Base-by-base conservation (phyloP, 176 grass and related monocot genomes). In the Triticum turgidum region DNA sequence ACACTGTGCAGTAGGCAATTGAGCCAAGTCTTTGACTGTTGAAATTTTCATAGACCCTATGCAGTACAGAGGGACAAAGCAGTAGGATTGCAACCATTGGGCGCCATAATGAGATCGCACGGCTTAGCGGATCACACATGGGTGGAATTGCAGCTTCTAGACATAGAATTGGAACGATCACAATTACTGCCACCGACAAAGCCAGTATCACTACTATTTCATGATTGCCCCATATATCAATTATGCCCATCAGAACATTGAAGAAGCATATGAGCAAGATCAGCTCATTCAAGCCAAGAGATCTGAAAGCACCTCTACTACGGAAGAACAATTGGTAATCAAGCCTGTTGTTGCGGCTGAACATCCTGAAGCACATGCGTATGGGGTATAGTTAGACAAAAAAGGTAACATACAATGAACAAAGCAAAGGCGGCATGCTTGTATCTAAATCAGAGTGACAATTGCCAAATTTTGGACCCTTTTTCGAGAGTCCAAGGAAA, bases 271-370 rank as follows among this genome's bases (percentile, higher is more conserved):
- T 13, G 1, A 30, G 41, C 78, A 7, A 27, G 11, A 20, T 67
- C 39, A 81, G 9, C 2, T 9, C 38, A 6, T 66, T 66, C 24
- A 4, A 47, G 9, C 39, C 61, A 49, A 80, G 13, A 11, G 9
- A 7, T 1, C 66, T 71, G 9, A 83, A 59, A 27, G 66, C 80
- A 4, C 80, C 80, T 71, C 27, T 71, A 0, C 21, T 82, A 3
- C 13, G 2, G 13, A 71, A 82, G 47, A 82, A 71, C 1, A 82
- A 9, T 39, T 82, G 80, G 66, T 82, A 82, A 71, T 82, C 80
- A 4, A 11, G 20, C 4, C 11, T 82, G 29, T 54, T 82, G 12
- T 27, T 69, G 32, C 7, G 12, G 65, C 12, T 59, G 13, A 82
- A 71, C 32, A 82, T 82, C 66, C 80, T 82, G 65, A 22, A 82